Conservation (phyloP, 495 filamentous ascomycete genomes). For the Neurospora terricola region DNA sequence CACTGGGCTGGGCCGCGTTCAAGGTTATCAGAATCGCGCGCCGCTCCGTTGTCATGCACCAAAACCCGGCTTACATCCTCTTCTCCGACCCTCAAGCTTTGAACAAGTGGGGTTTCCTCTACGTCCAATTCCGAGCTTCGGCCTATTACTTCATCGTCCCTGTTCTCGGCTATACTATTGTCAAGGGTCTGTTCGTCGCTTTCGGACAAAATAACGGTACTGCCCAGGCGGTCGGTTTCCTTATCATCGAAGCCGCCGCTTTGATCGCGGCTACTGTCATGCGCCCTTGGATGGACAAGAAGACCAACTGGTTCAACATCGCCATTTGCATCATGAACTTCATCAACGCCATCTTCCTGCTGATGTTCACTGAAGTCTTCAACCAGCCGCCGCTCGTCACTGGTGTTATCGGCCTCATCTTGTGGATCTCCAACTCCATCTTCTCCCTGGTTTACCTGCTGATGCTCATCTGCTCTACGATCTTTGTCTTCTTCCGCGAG, state of each 20-base stretch:
- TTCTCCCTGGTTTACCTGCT: slow-evolving; percentile 80
- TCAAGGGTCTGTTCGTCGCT: slow-evolving; percentile 88
- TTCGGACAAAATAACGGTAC: slow-evolving; percentile 64
- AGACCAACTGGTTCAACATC: slow-evolving; percentile 96
- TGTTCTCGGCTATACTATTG: slow-evolving; percentile 61
- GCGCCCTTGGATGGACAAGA: slow-evolving; percentile 98
- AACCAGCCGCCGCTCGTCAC: slow-evolving; percentile 83
- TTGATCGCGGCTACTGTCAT: slow-evolving; percentile 72
- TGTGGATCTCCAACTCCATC: slow-evolving; percentile 83
- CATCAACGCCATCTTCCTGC: slow-evolving; percentile 74
- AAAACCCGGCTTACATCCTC: slow-evolving; percentile 94
- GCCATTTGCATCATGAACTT: slow-evolving; percentile 86
- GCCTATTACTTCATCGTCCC: slow-evolving; percentile 97
- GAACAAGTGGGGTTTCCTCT: slow-evolving; percentile 98
- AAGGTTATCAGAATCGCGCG: slow-evolving; percentile 88
- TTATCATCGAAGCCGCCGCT: slow-evolving; percentile 75
- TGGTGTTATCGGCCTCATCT: slow-evolving; percentile 89
- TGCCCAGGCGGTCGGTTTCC: slow-evolving; percentile 72
- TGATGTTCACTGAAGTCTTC: slow-evolving; percentile 78
- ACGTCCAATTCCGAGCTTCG: slow-evolving; percentile 93
- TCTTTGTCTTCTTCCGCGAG: slow-evolving; percentile 80
- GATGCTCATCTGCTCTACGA: slow-evolving; percentile 77
- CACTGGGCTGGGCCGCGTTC: slow-evolving; percentile 75
- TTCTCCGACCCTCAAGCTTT: slow-evolving; percentile 89
- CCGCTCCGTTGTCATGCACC: slow-evolving; percentile 85